A percentile compares a stretch with the other conserved stretches of the same genome.
Conservation (phyloP, 2,329 filamentous ascomycete species). For the Xylaria sp. region DNA sequence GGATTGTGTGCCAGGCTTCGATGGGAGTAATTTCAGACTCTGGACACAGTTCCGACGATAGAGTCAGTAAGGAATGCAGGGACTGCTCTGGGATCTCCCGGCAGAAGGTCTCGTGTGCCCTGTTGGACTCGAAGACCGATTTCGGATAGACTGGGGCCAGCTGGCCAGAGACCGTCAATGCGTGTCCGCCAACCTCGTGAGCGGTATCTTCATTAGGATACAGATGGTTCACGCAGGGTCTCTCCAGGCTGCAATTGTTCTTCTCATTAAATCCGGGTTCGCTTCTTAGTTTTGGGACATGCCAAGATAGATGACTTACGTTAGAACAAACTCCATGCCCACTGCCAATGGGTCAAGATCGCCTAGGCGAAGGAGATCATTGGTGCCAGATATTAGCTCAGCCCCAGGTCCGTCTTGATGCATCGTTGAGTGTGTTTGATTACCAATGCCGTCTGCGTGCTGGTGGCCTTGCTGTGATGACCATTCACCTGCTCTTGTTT, state of each 20-base stretch:
- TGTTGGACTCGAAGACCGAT: conserved; percentile 3
- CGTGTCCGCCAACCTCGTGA: conserved; percentile 8
- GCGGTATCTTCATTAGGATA: conserved; percentile 2
- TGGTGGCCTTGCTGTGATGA: neutral
- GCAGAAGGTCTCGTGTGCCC: conserved; percentile 10
- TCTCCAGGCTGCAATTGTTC: neutral
- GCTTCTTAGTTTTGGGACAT: neutral
- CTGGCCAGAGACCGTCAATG: conserved; percentile 12
- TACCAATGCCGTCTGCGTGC: neutral
- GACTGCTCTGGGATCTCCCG: conserved; percentile 14
- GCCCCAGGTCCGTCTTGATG: neutral
- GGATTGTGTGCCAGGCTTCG: conserved; percentile 9
- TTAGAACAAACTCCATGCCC: conserved; percentile 20
- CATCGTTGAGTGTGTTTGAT: neutral
- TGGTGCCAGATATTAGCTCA: neutral
- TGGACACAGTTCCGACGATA: conserved; percentile 10
- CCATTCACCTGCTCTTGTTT: neutral
- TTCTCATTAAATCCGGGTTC: neutral
- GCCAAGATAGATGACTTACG: neutral
- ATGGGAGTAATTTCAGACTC: conserved; percentile 17
- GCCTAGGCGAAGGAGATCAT: conserved; percentile 1
- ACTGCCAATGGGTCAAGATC: conserved; percentile 17
- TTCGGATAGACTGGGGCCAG: conserved; percentile 7
- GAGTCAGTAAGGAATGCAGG: conserved; percentile 3
- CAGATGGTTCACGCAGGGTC: conserved; percentile 10